Base-by-base conservation (phyloP, 1,139 yeast genomes). In the Debaryomyces robertsiae region DNA sequence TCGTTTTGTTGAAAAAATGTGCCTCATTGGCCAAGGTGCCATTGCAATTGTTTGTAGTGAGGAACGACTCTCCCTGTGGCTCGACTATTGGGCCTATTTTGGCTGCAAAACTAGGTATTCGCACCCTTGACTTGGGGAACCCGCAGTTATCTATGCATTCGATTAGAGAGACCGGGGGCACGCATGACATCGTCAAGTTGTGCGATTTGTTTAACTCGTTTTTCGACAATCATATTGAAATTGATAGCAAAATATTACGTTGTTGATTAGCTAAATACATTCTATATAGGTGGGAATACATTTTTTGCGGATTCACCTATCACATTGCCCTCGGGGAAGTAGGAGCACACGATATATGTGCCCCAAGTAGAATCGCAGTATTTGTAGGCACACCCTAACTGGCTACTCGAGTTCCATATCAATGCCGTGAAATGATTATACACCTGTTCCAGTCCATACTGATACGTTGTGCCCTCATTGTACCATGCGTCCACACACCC, bases 71-170 rank as follows among this genome's bases (percentile, higher is more conserved):
- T 1, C 88, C 97, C 3, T 93, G 98, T 65, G 98, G 98, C 1
- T 85, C 96, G 2, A 93, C 98, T 2, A 93, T 93, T 55, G 98
- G 98, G 1, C 98, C 98, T 17, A 85, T 90, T 60, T 69, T 93
- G 46, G 84, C 96, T 24, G 84, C 96, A 3, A 86, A 86, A 54
- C 75, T 93, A 36, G 98, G 98, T 39, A 77, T 93, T 36, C 77
- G 95, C 58, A 89, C 97, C 3, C 67, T 93, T 46, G 98, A 93
- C 63, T 69, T 93, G 44, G 98, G 98, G 41, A 90, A 89, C 58
- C 96, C 98, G 2, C 95, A 91, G 60, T 71, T 93, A 53, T 84
- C 95, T 41, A 93, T 93, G 98, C 98, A 93, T 59, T 86, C 96
- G 2, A 84, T 89, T 45, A 79, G 98, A 61, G 98, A 93, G 63